Base-by-base conservation (phyloP, 768 basidiomycete species). In the Tephrocybe rancida region DNA sequence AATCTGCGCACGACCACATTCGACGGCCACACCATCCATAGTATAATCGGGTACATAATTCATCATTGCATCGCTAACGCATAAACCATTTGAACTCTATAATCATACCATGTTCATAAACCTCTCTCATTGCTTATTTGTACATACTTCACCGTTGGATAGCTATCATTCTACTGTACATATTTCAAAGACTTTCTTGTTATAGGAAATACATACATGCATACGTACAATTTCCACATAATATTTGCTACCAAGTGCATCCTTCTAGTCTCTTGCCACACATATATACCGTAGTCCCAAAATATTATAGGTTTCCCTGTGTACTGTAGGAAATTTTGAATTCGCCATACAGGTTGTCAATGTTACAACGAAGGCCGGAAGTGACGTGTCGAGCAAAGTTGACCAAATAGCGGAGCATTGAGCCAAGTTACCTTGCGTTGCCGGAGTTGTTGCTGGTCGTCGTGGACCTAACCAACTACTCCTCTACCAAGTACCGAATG, bases 361-460 rank as follows among this genome's bases (percentile, higher is more conserved):
- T 44, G 42, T 25, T 10, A 21, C 19, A 21, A 18, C 6, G 14
- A 45, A 25, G 25, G 41, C 21, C 44, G 38, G 24, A 59, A 50
- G 63, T 69, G 69, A 75, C 73, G 73, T 75, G 72, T 71, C 66
- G 64, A 50, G 50, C 70, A 73, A 73, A 74, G 68, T 62, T 42
- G 48, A 56, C 69, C 74, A 76, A 73, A 73, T 70, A 75, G 52
- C 56, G 62, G 62, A 41, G 32, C 42, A 38, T 42, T 44, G 6
- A 42, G 18, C 39, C 38, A 9, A 52, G 19, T 44, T 54, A 50
- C 44, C 52, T 48, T 19, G 34, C 37, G 39, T 22, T 30, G 34
- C 48, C 32, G 13, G 21, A 35, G 43, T 48, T 48, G 26, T 35
- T n/a, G 27, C 55, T 54, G 35, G 41, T 48, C 53, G 44, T 45